Evolutionary conservation across 352 stramenopile genomes (phyloP).

Genomic region (Phytophthora agathidicida): DNA sequence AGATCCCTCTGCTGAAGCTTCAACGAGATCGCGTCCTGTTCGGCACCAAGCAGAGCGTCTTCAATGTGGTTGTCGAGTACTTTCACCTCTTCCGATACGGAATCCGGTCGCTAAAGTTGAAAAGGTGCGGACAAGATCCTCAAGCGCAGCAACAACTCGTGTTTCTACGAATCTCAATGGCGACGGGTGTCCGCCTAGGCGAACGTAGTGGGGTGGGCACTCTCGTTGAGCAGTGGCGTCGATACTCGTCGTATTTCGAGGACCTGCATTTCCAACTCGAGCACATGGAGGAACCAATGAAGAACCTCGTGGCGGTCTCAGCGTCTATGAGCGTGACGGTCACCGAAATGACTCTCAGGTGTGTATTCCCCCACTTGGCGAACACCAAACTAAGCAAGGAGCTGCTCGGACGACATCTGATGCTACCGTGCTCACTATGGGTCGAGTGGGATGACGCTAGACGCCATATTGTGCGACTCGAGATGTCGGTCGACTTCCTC

Average conservation of each 20-base stretch:
- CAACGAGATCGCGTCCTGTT: slow-evolving; percentile 12
- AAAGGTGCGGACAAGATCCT: background rate
- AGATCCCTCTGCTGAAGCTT: slow-evolving; percentile 9
- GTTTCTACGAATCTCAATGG: slow-evolving; percentile 27
- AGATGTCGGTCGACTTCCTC: slow-evolving; percentile 23
- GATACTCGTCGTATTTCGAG: slow-evolving; percentile 28
- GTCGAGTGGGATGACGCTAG: slow-evolving; percentile 14
- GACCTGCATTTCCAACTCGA: slow-evolving; percentile 35
- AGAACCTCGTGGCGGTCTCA: background rate
- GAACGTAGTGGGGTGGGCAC: slow-evolving; percentile 8
- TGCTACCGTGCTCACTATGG: slow-evolving; percentile 10
- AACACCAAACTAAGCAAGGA: background rate
- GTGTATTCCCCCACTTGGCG: slow-evolving; percentile 11
- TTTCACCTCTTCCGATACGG: slow-evolving; percentile 20
- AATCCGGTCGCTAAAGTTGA: background rate
- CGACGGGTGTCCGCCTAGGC: slow-evolving; percentile 13
- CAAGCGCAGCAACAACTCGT: slow-evolving; percentile 8
- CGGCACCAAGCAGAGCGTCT: slow-evolving; percentile 10
- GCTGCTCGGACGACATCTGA: slow-evolving; percentile 15
- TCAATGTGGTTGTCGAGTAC: slow-evolving; percentile 17
- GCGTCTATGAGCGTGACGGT: slow-evolving; percentile 1
- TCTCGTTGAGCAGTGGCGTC: slow-evolving; percentile 23
- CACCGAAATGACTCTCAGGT: slow-evolving; percentile 1
- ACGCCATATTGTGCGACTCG: background rate
- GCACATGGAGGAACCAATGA: slow-evolving; percentile 8